Base-by-base conservation (phyloP, 2,329 filamentous ascomycete genomes). In the Xylariaceae sp. region DNA sequence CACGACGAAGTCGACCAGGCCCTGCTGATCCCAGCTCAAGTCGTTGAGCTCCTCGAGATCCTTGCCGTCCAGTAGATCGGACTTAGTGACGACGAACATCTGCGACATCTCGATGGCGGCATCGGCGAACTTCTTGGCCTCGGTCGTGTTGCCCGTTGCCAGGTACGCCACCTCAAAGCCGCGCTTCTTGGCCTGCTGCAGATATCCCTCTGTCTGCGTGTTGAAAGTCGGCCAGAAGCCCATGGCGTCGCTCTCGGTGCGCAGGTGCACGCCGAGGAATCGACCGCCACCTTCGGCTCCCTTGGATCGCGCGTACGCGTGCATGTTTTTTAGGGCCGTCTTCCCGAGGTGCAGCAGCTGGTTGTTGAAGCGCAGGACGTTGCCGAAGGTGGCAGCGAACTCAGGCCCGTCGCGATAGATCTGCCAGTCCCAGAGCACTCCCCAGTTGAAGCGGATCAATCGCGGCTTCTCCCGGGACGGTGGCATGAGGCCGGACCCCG, bases 181-280 rank as follows among this genome's bases (percentile, higher is more conserved):
- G 42, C 70, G 67, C 5, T 60, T 56, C 1, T 67, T 60, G 0
- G 73, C 72, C 52, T 70, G 65, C 29, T 70, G 59, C 14, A 79
- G 61, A 57, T 79, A 80, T 0, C 73, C 73, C 5, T 68, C 60
- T 20, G 66, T 73, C 64, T 81, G 79, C 18, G 70, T 69, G 2
- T 75, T 69, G 56, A 73, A 80, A 3, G 72, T 68, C 2, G 78
- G 78, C 79, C 79, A 81, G 55, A 74, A 71, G n/a, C 68, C 68
- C 20, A 80, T 60, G 1, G 77, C 76, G 53, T 81, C 78, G 52
- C 67, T 74, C 62, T 81, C 79, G 4, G 78, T 79, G n/a, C 79
- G 71, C 3, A 81, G 67, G 58, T 81, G 79, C 9, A 79, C 70
- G 3, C 78, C 78, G 2, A 74, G 64, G 57, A 73, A 78, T 4